Evolutionary conservation across 192 early-diverging fungal genomes (phyloP).

Genomic region (Umbelopsis sp.): DNA sequence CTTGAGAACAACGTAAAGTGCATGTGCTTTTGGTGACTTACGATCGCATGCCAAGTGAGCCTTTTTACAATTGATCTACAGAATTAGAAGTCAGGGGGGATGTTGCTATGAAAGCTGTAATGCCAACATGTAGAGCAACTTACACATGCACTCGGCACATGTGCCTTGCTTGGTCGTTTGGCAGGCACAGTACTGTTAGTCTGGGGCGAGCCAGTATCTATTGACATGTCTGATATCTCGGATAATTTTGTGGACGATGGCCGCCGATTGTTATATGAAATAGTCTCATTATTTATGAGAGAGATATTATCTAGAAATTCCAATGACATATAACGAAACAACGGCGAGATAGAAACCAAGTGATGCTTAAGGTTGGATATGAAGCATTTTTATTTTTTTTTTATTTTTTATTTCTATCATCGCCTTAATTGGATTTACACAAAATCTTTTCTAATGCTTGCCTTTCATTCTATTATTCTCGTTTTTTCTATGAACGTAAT

Average conservation of each 20-base stretch:
- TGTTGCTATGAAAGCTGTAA: background rate
- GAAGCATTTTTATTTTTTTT: conserved; percentile 15
- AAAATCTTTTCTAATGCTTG: too few species aligned
- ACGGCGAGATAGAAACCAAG: conserved; percentile 7
- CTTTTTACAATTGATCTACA: conserved; percentile 75
- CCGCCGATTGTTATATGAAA: background rate
- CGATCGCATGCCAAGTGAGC: conserved; percentile 87
- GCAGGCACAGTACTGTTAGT: background rate
- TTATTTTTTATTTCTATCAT: background rate
- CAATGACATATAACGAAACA: conserved; percentile 11
- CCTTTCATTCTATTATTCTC: too few species aligned
- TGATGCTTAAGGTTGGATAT: background rate
- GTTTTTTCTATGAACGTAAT: too few species aligned
- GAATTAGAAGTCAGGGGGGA: background rate
- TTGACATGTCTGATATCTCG: conserved; percentile 11
- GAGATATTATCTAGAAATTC: conserved; percentile 19
- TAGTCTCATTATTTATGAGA: conserved; percentile 19
- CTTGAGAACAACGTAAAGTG: conserved; percentile 31
- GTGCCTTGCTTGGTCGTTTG: conserved; percentile 61
- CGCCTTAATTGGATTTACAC: conserved; percentile 3
- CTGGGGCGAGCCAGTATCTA: conserved; percentile 5
- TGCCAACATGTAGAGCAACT: background rate
- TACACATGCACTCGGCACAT: conserved; percentile 84
- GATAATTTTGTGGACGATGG: conserved; percentile 10
- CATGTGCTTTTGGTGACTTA: conserved; percentile 44